These are phyloP conservation scores for Thinopyrum elongatum DNA, from an alignment of 176 grass and related monocot genomes.

Conservation along the genomic window DNA sequence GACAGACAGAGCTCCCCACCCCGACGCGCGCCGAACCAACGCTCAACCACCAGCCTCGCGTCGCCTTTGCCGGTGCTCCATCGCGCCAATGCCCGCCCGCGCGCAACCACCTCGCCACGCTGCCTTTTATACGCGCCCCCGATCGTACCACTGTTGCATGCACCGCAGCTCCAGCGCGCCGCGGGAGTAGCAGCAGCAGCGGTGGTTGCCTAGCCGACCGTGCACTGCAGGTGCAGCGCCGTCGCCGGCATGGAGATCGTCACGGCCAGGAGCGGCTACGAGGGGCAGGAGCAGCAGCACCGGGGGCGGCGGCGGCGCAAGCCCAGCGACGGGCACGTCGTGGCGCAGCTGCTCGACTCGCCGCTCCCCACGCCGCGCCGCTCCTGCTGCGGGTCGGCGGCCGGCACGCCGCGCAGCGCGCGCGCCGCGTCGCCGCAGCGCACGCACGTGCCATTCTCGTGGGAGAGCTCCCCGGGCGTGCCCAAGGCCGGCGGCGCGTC, in stretches of 20 bases:
- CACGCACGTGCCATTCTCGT: conserved; percentile 77
- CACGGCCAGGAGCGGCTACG: no score
- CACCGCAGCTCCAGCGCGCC: background rate
- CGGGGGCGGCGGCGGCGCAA: conserved; percentile 10
- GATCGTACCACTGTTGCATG: conserved; percentile 5
- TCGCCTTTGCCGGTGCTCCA: conserved; percentile 20
- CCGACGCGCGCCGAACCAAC: conserved; percentile 4
- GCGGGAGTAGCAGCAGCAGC: background rate
- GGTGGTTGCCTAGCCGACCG: background rate
- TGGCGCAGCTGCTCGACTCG: conserved; percentile 58
- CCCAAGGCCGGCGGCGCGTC: conserved; percentile 33
- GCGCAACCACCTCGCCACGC: conserved; percentile 28
- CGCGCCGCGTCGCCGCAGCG: conserved; percentile 40
- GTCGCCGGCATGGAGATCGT: no score
- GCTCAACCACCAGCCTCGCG: conserved; percentile 25
- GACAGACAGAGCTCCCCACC: background rate
- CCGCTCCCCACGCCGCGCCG: conserved; percentile 78
- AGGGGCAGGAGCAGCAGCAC: background rate
- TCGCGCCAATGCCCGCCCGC: conserved; percentile 1
- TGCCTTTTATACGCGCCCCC: conserved; percentile 40
- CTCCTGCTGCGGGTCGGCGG: conserved; percentile 48
- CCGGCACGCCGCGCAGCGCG: conserved; percentile 17
- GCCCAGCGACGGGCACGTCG: conserved; percentile 33
- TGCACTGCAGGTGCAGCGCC: no score
- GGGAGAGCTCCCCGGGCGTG: conserved; percentile 88